These are phyloP conservation scores for Nothophytophthora sp. DNA, from an alignment of 352 stramenopile species.

Conservation along the genomic window DNA sequence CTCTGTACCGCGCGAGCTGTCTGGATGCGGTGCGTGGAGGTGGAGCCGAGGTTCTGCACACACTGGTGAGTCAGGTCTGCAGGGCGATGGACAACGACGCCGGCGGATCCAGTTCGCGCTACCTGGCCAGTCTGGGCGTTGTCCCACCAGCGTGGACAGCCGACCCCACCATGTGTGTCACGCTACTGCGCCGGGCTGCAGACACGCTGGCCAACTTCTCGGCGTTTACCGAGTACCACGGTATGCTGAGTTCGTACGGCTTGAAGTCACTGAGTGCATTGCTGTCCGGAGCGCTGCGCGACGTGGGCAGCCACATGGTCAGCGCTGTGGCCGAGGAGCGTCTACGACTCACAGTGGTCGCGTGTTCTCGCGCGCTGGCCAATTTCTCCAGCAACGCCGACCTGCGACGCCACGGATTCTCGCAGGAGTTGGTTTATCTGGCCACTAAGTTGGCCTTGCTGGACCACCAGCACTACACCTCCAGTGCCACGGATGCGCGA, in stretches of 20 bases:
- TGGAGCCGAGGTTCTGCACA: conserved; percentile 58
- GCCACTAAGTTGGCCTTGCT: conserved; percentile 49
- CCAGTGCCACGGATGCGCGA: conserved; percentile 16
- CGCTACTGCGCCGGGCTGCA: conserved; percentile 49
- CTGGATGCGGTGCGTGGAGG: conserved; percentile 52
- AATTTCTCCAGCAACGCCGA: conserved; percentile 80
- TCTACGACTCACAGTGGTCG: conserved; percentile 40
- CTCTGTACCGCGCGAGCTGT: conserved; percentile 59
- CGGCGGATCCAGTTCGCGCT: conserved; percentile 21
- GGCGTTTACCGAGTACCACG: conserved; percentile 61
- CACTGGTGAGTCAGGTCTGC: conserved; percentile 42
- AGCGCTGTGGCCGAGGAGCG: conserved; percentile 37
- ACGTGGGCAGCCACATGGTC: conserved; percentile 43
- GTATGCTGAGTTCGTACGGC: conserved; percentile 38
- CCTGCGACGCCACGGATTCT: conserved; percentile 47
- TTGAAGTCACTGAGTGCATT: conserved; percentile 61
- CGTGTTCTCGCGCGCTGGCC: conserved; percentile 56
- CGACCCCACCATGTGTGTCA: conserved; percentile 22
- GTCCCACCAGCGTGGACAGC: conserved; percentile 15
- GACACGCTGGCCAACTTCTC: conserved; percentile 74
- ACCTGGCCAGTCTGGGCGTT: conserved; percentile 2
- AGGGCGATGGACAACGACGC: conserved; percentile 41
- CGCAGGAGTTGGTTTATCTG: conserved; percentile 55
- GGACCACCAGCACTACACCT: conserved; percentile 33
- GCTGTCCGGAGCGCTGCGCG: conserved; percentile 40